Conservation (phyloP, 2,329 filamentous ascomycete species). For the Magnaporthiopsis rhizophila region DNA sequence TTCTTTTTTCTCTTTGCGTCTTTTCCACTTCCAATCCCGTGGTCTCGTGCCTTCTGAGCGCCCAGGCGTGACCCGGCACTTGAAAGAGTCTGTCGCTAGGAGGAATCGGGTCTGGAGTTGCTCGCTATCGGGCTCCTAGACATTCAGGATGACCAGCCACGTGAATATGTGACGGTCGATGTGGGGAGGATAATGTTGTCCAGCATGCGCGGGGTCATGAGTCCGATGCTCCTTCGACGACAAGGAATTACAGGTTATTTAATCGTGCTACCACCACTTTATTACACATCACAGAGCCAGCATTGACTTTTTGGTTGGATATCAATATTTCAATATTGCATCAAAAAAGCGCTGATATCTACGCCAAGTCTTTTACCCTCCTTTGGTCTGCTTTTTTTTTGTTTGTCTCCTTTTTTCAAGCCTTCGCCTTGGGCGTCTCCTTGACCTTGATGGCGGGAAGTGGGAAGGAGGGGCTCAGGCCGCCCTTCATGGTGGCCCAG, state of each 20-base stretch:
- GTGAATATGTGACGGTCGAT: no score
- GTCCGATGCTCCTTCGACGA: no score
- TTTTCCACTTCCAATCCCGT: neutral
- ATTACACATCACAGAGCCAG: no score
- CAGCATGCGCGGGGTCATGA: no score
- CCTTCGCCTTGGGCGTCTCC: constrained; percentile 18
- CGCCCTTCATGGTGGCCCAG: constrained; percentile 60
- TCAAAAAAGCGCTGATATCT: neutral
- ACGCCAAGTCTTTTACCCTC: neutral
- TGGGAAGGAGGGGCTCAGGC: constrained; percentile 54
- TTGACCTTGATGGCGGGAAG: constrained; percentile 61
- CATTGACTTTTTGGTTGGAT: neutral
- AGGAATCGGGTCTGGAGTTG: no score
- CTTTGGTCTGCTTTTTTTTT: neutral
- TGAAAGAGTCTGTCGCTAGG: no score
- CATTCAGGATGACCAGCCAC: no score
- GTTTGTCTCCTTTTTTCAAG: neutral
- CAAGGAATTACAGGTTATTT: no score
- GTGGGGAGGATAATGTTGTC: no score
- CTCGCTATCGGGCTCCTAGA: no score
- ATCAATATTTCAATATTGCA: neutral
- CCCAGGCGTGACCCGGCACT: no score
- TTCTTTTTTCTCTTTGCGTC: neutral
- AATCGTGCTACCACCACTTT: no score
- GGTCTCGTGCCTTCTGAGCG: neutral